phyloP scores from a whole-genome alignment of 2,329 filamentous ascomycete species.

The Aspergillus niger region DNA sequence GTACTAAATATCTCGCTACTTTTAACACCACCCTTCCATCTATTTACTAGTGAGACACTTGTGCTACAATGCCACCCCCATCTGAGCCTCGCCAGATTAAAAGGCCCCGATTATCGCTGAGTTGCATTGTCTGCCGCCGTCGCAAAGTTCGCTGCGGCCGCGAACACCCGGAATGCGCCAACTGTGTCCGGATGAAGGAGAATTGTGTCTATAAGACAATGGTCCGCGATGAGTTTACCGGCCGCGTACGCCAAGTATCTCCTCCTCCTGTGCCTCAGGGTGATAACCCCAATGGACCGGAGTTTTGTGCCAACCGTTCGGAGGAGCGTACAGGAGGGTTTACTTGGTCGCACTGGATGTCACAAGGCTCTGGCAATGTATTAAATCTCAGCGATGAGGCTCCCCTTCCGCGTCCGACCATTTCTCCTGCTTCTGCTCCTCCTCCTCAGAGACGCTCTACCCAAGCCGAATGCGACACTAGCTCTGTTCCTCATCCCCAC shows the following conservation, averaged over 20 bases:
- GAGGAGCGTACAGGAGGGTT: too few relatives aligned
- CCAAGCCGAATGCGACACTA: neutral
- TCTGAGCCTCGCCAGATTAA: neutral
- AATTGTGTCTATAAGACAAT: neutral
- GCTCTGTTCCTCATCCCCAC: neutral
- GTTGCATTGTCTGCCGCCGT: slow-evolving; percentile 6
- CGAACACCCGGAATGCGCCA: slow-evolving; percentile 5
- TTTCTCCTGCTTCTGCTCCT: neutral
- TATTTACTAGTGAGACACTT: too few relatives aligned
- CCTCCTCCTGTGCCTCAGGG: neutral
- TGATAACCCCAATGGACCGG: neutral
- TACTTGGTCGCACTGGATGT: neutral
- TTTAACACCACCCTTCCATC: too few relatives aligned
- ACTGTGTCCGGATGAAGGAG: slow-evolving; percentile 4
- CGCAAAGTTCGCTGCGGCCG: slow-evolving; percentile 9
- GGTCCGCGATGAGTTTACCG: neutral
- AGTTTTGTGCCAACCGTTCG: neutral
- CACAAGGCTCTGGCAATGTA: neutral
- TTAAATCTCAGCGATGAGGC: neutral
- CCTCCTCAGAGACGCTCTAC: neutral
- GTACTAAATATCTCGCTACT: too few relatives aligned
- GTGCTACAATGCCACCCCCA: too few relatives aligned
- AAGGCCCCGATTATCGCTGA: slow-evolving; percentile 4
- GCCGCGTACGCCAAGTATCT: neutral
- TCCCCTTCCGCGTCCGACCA: neutral